phyloP scores from a whole-genome alignment of 2,329 filamentous ascomycete genomes.

The Trichophyton rubrum region DNA sequence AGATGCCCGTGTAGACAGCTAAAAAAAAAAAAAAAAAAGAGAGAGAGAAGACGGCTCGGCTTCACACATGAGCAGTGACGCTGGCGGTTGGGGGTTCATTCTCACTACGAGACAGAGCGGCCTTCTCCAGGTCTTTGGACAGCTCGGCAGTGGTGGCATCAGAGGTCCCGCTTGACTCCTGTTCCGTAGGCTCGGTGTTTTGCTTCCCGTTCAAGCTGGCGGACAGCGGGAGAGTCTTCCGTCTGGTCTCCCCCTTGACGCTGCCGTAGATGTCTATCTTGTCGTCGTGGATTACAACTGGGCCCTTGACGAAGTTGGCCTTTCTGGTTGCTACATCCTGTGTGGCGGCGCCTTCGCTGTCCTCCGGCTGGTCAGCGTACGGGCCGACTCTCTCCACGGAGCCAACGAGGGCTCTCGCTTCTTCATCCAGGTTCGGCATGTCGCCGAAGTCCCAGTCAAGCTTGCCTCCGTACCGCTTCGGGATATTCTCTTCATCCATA shows the following conservation, averaged over 20 bases:
- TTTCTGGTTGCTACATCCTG: constrained; percentile 4
- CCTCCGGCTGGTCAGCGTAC: constrained; percentile 17
- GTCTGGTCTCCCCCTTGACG: constrained; percentile 9
- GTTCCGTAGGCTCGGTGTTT: not conserved
- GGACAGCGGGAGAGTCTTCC: constrained; percentile 8
- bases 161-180: not conserved
- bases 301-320: constrained; percentile 12
- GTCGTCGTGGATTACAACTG: constrained; percentile 70
- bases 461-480: constrained; percentile 77
- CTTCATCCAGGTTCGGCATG: constrained; percentile 55
- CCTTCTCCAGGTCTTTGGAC: constrained; percentile 24
- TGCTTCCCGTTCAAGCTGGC: not conserved
- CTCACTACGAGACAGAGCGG: not conserved
- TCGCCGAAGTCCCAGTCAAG: constrained; percentile 73
- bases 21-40: not conserved
- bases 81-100: not conserved
- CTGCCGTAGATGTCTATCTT: constrained; percentile 67
- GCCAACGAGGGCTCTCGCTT: constrained; percentile 24
- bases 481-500: constrained; percentile 72
- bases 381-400: constrained; percentile 19
- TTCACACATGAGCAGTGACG: constrained; percentile 3
- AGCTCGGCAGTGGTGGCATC: constrained; percentile 21
- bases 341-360: constrained; percentile 8
- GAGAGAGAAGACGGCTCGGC: not conserved
- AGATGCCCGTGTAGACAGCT: not conserved